Evolutionary conservation across 805 yeast genomes (phyloP), one percentile per base, ranked within the genome.

Genomic region (Ogataea methylovora): DNA sequence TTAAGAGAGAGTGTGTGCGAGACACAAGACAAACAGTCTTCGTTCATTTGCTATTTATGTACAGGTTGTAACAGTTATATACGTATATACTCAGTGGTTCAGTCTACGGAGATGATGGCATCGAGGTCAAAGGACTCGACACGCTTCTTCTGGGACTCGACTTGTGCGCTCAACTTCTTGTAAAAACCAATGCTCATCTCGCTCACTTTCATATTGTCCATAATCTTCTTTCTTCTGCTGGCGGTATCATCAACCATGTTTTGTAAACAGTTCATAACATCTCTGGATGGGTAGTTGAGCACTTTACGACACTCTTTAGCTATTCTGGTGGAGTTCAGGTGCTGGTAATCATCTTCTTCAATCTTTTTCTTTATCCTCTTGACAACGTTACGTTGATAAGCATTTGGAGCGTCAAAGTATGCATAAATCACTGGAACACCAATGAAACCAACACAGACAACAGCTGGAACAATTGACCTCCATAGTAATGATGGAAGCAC

Each of bases 261-360:
- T 45, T 83, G 88, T 58, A 83, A 73, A 30, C 74, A 73, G 29
- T 73, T 71, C 45, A 81, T 73, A 5, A 92, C 84, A 49, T 87
- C 95, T 43, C 86, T 76, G 0, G 84, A 71, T 5, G 97, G 97
- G 49, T 69, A 79, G 48, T 73, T 75, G 47, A 92, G 65, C 2
- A 92, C 95, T 45, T 76, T 76, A 20, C 92, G 68, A 38, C 86
- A 84, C 52, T 90, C 97, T 44, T 73, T 76, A 0, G 94, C 68
- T 7, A 92, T 73, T 40, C 98, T 69, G 31, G 69, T 71, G 1
- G 95, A 77, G 52, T 88, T 90, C 29, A 66, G 48, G 45, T 83
- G 92, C 10, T 84, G 77, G 48, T 87, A 92, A 40, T 88, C 96
- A 45, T 77, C 58, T 12, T 71, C 73, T 27, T 66, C 65, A 23